These are phyloP conservation scores for Prunus yedoensis DNA, from an alignment of 331 rosid species.

Conservation along the genomic window DNA sequence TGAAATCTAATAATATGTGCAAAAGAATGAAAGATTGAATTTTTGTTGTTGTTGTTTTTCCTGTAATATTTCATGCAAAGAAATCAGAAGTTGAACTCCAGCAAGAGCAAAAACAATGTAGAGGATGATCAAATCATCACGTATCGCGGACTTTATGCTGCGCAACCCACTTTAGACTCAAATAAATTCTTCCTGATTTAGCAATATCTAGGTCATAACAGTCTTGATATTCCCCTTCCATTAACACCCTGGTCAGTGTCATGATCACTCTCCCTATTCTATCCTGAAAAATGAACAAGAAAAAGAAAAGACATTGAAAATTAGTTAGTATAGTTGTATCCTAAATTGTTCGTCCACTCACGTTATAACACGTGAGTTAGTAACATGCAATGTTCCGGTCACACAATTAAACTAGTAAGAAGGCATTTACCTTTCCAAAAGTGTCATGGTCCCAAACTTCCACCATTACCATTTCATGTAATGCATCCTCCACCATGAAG, in stretches of 20 bases:
- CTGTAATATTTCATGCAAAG: not conserved
- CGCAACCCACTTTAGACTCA: conserved; percentile 72
- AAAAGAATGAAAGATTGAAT: not conserved
- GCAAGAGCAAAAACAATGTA: not conserved
- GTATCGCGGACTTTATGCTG: conserved; percentile 53
- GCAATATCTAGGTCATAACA: conserved; percentile 53
- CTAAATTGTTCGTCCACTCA: too few species aligned
- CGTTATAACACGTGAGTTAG: not conserved
- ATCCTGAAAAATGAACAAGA: conserved; percentile 41
- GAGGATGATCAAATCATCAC: not conserved
- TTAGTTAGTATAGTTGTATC: too few species aligned
- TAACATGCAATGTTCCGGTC: not conserved
- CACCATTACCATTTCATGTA: conserved; percentile 74
- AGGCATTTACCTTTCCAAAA: conserved; percentile 73
- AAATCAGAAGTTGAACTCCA: not conserved
- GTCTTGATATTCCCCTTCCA: conserved; percentile 72
- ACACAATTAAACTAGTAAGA: not conserved
- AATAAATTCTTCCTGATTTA: conserved; percentile 60
- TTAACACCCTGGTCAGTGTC: conserved; percentile 72
- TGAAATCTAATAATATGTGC: not conserved
- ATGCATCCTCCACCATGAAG: conserved; percentile 91
- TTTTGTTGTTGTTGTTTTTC: not conserved
- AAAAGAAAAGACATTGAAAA: not conserved
- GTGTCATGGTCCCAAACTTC: conserved; percentile 97
- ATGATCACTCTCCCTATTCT: conserved; percentile 69